phyloP scores from a whole-genome alignment of 164 flowering plant genomes.

The Warburgia ugandensis region DNA sequence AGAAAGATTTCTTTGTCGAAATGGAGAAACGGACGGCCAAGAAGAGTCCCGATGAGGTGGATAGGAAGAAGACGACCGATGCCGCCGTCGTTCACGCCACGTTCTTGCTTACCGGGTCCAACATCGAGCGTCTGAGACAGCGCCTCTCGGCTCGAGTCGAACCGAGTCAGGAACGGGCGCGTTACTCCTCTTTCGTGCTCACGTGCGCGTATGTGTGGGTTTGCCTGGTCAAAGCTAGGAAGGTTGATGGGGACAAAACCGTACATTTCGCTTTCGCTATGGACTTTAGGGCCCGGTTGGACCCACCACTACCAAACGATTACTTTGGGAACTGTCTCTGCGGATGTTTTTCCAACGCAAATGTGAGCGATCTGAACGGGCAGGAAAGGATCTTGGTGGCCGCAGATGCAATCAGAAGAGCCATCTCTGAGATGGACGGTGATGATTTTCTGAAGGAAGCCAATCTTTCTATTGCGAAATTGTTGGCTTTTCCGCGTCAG shows the following conservation, averaged over 20 bases:
- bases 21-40: background rate
- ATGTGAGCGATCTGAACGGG: conserved; percentile 13
- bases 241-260: background rate
- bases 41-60: background rate
- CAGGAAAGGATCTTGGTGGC: conserved; percentile 27
- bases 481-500: background rate
- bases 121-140: conserved; percentile 5
- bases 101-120: background rate
- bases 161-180: background rate
- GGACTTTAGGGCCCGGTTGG: conserved; percentile 26
- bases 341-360: background rate
- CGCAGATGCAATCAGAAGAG: conserved; percentile 14
- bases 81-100: background rate
- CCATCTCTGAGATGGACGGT: conserved; percentile 8
- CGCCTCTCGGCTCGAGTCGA: background rate
- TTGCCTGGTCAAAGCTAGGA: conserved; percentile 23
- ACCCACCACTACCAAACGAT: conserved; percentile 18
- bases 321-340: conserved; percentile 52
- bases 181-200: conserved; percentile 17
- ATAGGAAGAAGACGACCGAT: background rate
- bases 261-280: conserved; percentile 21
- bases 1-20: background rate
- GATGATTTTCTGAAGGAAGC: conserved; percentile 10
- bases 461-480: conserved; percentile 11
- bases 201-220: conserved; percentile 34